Evolutionary conservation across 1,284 basidiomycete genomes (phyloP).

Genomic region (Erythrobasidium hasegawianum): DNA sequence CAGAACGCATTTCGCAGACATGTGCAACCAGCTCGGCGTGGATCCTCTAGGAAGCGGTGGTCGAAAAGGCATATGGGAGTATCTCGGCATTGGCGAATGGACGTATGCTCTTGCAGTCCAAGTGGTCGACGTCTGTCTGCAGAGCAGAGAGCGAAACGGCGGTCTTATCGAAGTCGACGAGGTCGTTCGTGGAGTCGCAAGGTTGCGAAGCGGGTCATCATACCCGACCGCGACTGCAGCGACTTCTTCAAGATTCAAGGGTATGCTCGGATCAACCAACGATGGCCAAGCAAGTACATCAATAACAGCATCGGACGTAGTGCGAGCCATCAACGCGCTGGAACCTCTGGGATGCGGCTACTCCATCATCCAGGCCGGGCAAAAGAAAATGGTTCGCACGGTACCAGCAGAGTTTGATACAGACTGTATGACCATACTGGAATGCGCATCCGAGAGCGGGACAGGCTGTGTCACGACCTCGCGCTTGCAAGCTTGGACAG

Average conservation of each 20-base stretch:
- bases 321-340: slow-evolving; percentile 79
- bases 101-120: slow-evolving; percentile 93
- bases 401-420: slow-evolving; percentile 50
- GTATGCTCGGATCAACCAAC: not conserved
- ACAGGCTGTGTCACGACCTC: slow-evolving; percentile 59
- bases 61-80: slow-evolving; percentile 72
- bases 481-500: slow-evolving; percentile 65
- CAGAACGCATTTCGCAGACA: slow-evolving; percentile 87
- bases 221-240: slow-evolving; percentile 33
- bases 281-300: not conserved
- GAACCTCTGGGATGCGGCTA: slow-evolving; percentile 86
- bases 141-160: slow-evolving; percentile 80
- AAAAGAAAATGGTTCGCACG: slow-evolving; percentile 48
- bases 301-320: slow-evolving; percentile 76
- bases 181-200: slow-evolving; percentile 70
- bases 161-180: slow-evolving; percentile 87
- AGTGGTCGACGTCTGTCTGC: slow-evolving; percentile 92
- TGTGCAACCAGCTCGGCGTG: slow-evolving; percentile 92
- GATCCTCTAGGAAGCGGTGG: slow-evolving; percentile 68
- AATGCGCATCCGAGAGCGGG: slow-evolving; percentile 59
- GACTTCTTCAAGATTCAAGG: not conserved
- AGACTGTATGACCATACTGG: slow-evolving; percentile 49
- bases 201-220: slow-evolving; percentile 61
- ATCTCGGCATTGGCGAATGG: slow-evolving; percentile 88
- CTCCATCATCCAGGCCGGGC: slow-evolving; percentile 67